Conservation (phyloP, 2,329 filamentous ascomycete species). For the Fusarium praegraminearum region DNA sequence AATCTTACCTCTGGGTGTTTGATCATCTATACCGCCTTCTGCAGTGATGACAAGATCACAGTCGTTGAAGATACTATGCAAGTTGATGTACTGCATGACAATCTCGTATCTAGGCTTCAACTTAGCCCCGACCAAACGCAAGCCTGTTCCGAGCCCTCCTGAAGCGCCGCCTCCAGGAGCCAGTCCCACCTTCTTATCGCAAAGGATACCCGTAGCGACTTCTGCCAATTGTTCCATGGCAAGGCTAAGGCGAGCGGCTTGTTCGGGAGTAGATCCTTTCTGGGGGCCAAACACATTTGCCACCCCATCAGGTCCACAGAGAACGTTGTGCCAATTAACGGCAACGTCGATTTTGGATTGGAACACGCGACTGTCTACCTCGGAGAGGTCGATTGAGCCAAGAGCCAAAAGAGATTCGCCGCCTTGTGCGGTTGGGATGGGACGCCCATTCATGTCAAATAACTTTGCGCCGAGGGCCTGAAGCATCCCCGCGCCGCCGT, state of each 20-base stretch:
- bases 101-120: slow-evolving; percentile 62
- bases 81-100: slow-evolving; percentile 63
- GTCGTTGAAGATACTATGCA: slow-evolving; percentile 59
- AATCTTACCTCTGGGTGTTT: slow-evolving; percentile 65
- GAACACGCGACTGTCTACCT: slow-evolving; percentile 9
- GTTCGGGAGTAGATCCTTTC: slow-evolving; percentile 60
- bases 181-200: slow-evolving; percentile 51
- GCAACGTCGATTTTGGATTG: slow-evolving; percentile 59
- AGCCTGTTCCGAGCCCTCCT: slow-evolving; percentile 64
- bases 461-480: slow-evolving; percentile 63
- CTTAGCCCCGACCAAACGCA: slow-evolving; percentile 60
- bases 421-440: slow-evolving; percentile 11
- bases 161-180: slow-evolving; percentile 63
- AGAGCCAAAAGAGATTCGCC: slow-evolving; percentile 14
- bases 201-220: slow-evolving; percentile 51
- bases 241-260: slow-evolving; percentile 57
- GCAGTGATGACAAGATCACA: slow-evolving; percentile 66
- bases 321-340: slow-evolving; percentile 64
- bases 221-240: slow-evolving; percentile 59
- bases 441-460: slow-evolving; percentile 52
- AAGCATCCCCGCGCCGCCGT: slow-evolving; percentile 66
- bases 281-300: slow-evolving; percentile 64
- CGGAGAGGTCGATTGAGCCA: slow-evolving; percentile 30
- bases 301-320: slow-evolving; percentile 62
- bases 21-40: slow-evolving; percentile 64